These are phyloP conservation scores for Monilinia laxa DNA, from an alignment of 2,329 filamentous ascomycete species.

Conservation along the genomic window DNA sequence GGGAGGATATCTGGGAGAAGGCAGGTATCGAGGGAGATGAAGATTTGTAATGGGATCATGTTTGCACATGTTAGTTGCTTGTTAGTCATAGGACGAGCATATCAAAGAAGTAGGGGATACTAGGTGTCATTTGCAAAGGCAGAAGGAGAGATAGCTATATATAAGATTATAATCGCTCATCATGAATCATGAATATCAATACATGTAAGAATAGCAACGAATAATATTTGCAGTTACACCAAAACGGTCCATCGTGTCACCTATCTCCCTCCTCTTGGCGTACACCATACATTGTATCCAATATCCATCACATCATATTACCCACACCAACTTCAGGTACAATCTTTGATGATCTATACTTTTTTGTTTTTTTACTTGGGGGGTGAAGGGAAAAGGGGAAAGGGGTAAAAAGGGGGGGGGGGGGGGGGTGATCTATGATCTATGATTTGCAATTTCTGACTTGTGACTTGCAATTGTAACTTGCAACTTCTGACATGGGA, in stretches of 20 bases:
- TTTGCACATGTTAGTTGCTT: neutral
- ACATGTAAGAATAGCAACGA: neutral
- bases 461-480: too few species aligned
- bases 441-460: too few species aligned
- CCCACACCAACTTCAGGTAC: too few species aligned
- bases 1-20: constrained; percentile 50
- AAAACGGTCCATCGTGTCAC: neutral
- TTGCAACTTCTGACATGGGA: too few species aligned
- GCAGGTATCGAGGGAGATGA: constrained; percentile 35
- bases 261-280: neutral
- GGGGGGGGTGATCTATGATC: too few species aligned
- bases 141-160: neutral
- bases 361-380: too few species aligned
- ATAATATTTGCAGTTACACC: neutral
- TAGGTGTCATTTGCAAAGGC: neutral
- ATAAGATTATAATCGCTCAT: neutral
- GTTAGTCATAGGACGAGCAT: neutral
- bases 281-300: neutral
- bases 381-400: too few species aligned
- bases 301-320: neutral
- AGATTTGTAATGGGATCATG: neutral
- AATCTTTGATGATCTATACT: neutral
- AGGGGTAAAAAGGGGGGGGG: too few species aligned
- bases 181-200: neutral
- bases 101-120: neutral